A percentile compares a stretch with the other conserved stretches of the same genome.
phyloP scores from a whole-genome alignment of 257 asterid genomes.

The Salvia rosmarinus region DNA sequence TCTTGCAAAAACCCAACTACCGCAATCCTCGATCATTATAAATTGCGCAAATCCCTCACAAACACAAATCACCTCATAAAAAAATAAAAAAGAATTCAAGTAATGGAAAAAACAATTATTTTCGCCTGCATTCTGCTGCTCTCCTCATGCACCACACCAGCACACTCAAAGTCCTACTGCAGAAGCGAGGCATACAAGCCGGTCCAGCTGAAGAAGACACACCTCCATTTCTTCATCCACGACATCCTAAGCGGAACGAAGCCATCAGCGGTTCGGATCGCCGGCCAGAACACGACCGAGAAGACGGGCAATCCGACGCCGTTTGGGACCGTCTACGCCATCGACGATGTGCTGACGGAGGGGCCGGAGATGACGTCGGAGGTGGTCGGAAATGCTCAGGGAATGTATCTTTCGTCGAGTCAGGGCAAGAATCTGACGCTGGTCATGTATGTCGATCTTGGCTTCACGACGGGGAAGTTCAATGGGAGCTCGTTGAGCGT shows the following conservation, averaged over 20 bases:
- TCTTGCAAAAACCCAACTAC: no score
- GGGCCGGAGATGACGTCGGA: constrained; percentile 48
- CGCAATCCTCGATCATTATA: no score
- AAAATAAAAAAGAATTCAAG: no score
- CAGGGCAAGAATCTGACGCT: constrained; percentile 33
- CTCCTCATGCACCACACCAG: constrained; percentile 9
- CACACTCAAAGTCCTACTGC: constrained; percentile 38
- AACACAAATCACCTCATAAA: no score
- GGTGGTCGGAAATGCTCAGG: constrained; percentile 45
- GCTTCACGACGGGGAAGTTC: constrained; percentile 43
- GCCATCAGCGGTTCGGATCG: constrained; percentile 43
- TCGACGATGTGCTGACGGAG: constrained; percentile 47
- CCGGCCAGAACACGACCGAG: constrained; percentile 26
- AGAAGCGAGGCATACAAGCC: constrained; percentile 32
- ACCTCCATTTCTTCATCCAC: constrained; percentile 49
- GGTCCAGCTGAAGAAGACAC: constrained; percentile 30
- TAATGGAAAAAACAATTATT: not conserved
- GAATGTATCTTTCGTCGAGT: constrained; percentile 45
- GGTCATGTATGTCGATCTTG: constrained; percentile 46
- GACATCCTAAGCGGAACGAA: constrained; percentile 47
- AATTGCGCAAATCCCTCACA: no score
- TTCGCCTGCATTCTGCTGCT: constrained; percentile 32
- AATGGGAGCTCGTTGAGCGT: constrained; percentile 54
- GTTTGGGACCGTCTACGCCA: constrained; percentile 40
- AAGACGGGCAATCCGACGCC: constrained; percentile 30